Conservation (phyloP, 2,329 filamentous ascomycete species). For the Aspergillus felis region DNA sequence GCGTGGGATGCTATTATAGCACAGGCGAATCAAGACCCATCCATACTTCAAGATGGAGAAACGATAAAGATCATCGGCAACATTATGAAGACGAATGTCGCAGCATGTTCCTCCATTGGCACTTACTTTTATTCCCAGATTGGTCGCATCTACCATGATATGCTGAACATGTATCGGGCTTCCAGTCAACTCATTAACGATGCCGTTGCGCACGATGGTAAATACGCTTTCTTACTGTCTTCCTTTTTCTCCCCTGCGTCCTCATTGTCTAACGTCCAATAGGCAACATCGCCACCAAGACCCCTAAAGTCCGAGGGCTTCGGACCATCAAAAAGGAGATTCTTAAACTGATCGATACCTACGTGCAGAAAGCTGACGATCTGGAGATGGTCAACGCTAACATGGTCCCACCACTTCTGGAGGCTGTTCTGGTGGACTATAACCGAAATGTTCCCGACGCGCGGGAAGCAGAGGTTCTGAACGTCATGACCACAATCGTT, state of each 20-base stretch:
- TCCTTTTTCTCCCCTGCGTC: background rate
- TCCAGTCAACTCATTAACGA: constrained; percentile 96
- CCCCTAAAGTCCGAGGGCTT: constrained; percentile 90
- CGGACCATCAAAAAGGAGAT: constrained; percentile 99
- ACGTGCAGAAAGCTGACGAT: constrained; percentile 97
- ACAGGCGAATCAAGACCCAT: constrained; percentile 77
- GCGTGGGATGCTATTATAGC: constrained; percentile 96
- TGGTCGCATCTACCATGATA: constrained; percentile 94
- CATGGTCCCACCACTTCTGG: constrained; percentile 92
- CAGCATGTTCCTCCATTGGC: constrained; percentile 94
- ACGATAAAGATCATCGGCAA: constrained; percentile 99
- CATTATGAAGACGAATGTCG: constrained; percentile 99
- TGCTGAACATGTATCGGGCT: constrained; percentile 98
- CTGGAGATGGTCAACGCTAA: constrained; percentile 86
- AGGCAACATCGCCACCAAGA: constrained; percentile 93
- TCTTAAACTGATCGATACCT: constrained; percentile 94
- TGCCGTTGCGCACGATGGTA: constrained; percentile 79
- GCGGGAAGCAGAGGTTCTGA: constrained; percentile 91
- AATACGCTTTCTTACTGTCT: constrained; percentile 17
- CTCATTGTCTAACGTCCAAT: constrained; percentile 15
- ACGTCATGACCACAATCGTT: constrained; percentile 96
- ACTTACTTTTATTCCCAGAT: constrained; percentile 98
- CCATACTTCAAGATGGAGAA: constrained; percentile 83
- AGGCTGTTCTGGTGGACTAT: constrained; percentile 92
- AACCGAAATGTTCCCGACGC: constrained; percentile 95